Evolutionary conservation across 202 grass and related monocot genomes (phyloP), one percentile per base, ranked within the genome.

Genomic region (Miscanthus sacchariflorus): DNA sequence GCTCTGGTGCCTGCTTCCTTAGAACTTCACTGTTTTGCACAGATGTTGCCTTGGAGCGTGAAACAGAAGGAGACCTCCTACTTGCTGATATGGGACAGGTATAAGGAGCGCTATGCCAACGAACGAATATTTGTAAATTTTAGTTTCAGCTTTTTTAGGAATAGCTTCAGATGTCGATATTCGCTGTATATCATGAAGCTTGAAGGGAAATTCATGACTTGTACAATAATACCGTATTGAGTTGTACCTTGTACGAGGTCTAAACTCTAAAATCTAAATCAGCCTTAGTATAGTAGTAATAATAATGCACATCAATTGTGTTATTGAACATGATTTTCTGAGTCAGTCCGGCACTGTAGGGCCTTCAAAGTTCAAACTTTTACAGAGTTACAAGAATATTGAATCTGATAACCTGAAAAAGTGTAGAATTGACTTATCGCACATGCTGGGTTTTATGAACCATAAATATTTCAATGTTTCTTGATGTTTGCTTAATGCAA

Each of bases 71-170:
- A 1, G 94, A 99, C 84, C 83, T 96, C 77, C 78, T 99, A 9
- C 96, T 92, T 58, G 96, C 89, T 23, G 96, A 99, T 86, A 99
- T 99, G 96, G 96, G 96, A 14, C 94, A 98, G 96, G 96, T 98
- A 91, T 23, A 23, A 58, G 38, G 30, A 68, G 33, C 9, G 28
- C 2, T 81, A 5, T 42, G 7, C 14, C 19, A 73, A 0, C 49
- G 27, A 28, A 39, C 0, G 9, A 15, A 65, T 8, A 39, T 7
- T 1, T 49, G 61, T 49, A 65, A 49, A n/a, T 54, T 75, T 81
- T 12, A 45, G 49, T 50, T 64, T 59, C 14, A 48, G n/a, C 23
- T 70, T 38, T 23, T 72, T 40, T 64, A 69, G 72, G 25, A 10
- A 2, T 43, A 56, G 15, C 11, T 61, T 61, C 19, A 63, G 59